A percentile compares a stretch with the other conserved stretches of the same genome.
Evolutionary conservation across 306 rosid genomes (phyloP).

Genomic region (Ormosia emarginata): DNA sequence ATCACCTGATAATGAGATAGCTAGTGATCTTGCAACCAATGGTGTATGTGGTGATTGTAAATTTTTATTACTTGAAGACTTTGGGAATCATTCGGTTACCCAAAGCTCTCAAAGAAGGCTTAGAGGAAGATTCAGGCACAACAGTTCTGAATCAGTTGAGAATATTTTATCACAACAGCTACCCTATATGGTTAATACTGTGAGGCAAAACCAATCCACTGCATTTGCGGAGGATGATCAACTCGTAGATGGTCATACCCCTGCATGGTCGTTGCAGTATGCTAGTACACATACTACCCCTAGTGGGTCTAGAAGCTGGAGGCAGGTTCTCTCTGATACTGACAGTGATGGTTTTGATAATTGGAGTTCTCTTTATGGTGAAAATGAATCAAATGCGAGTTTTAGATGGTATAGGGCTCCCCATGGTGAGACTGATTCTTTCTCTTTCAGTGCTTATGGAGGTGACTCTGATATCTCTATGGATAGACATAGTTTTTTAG

Average conservation of each 20-base stretch:
- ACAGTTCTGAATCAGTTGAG: constrained; percentile 67
- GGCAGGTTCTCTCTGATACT: constrained; percentile 61
- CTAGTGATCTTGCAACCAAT: constrained; percentile 35
- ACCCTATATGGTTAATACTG: constrained; percentile 40
- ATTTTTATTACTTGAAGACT: constrained; percentile 77
- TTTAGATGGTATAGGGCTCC: constrained; percentile 49
- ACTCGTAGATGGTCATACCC: constrained; percentile 43
- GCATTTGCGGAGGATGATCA: constrained; percentile 51
- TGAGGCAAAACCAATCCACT: constrained; percentile 45
- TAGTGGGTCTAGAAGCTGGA: constrained; percentile 70
- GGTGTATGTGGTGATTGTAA: constrained; percentile 85
- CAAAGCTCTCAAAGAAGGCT: constrained; percentile 38
- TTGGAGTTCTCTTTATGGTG: constrained; percentile 59
- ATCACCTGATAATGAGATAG: constrained; percentile 46
- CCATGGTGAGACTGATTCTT: constrained; percentile 61
- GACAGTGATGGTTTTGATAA: constrained; percentile 82
- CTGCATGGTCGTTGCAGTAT: constrained; percentile 42
- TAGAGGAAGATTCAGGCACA: constrained; percentile 59
- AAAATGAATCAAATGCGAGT: constrained; percentile 70
- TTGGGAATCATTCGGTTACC: constrained; percentile 31
- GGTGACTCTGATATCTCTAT: constrained; percentile 86
- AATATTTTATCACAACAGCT: constrained; percentile 47
- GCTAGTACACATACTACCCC: constrained; percentile 67
- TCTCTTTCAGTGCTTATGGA: constrained; percentile 69
- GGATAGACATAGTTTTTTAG: constrained; percentile 71